Evolutionary conservation across 306 rosid genomes (phyloP).

Genomic region (Rosa chinensis): DNA sequence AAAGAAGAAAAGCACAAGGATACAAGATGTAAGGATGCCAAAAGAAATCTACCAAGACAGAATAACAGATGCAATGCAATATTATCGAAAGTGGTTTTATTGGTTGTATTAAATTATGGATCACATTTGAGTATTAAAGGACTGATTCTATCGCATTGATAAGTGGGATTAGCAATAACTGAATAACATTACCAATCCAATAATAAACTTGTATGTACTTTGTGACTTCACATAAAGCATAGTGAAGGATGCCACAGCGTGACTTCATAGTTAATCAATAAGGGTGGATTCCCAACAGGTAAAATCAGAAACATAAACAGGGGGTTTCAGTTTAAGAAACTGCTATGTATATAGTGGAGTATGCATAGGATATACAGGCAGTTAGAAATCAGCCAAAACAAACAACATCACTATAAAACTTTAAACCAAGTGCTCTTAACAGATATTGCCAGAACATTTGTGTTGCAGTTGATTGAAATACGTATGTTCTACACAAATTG

Average conservation of each 20-base stretch:
- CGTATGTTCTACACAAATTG: neutral
- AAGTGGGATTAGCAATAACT: neutral
- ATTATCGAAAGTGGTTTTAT: neutral
- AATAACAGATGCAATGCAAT: neutral
- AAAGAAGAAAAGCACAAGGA: conserved; percentile 8
- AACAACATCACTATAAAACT: neutral
- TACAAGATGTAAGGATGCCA: neutral
- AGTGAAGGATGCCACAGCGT: neutral
- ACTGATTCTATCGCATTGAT: neutral
- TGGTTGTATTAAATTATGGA: no score
- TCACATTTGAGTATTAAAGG: neutral
- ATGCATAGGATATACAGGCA: neutral
- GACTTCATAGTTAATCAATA: neutral
- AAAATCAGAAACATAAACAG: neutral
- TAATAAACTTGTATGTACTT: neutral
- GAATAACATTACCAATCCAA: neutral
- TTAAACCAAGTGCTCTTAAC: neutral
- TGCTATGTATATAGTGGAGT: neutral
- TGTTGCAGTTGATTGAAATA: neutral
- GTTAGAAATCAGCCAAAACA: neutral
- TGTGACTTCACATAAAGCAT: neutral
- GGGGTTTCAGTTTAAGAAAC: neutral
- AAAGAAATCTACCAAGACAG: no score
- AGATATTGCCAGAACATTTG: neutral
- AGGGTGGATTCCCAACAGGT: neutral